Base-by-base conservation (phyloP, 2,329 filamentous ascomycete genomes). In the Ophiostoma piceae region DNA sequence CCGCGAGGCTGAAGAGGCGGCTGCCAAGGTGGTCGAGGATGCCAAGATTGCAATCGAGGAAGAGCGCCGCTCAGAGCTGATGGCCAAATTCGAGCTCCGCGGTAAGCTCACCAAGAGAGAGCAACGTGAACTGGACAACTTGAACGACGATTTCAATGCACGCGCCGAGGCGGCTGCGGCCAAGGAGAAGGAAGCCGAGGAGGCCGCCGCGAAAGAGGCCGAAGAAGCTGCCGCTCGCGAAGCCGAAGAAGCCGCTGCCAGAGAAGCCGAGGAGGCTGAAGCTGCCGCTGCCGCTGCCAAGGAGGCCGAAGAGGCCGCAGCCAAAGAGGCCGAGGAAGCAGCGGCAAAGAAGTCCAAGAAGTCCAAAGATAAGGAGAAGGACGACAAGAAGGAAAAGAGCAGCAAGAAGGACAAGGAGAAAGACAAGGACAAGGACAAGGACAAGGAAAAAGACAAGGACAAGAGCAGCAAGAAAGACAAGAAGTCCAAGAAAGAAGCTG, bases 1-100 rank as follows among this genome's bases (percentile, higher is more conserved):
- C 71, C 71, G 12, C 71, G 73, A 75, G 39, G 74, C 72, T 9
- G 75, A 76, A 60, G 74, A 73, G 41, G 67, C 73, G 22, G 76
- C 75, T 19, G 79, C 71, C 9, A 72, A 71, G 8, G 81, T 72
- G 75, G 74, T 71, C 3, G 74, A 80, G 29, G 78, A 77, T 19
- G 77, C 78, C 22, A 78, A 78, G 67, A 77, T 79, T 47, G 79
- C 79, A 16, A 78, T 79, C 68, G 80, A 82, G 69, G 77, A 77
- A 1, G 74, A 77, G 37, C 78, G 80, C 68, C 73, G 78, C 16
- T 75, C 76, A 29, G 73, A 74, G 6, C 75, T 79, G 2, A 74
- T 73, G 43, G 73, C 72, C 2, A 79, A 77, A 71, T 73, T 74
- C 65, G 76, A 74, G 47, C 74, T 72, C 51, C 71, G 73, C 73